Percentiles rank a stretch among this genome's conserved stretches.
phyloP scores from a whole-genome alignment of 2,329 filamentous ascomycete genomes.

The Metarhizium rileyi region DNA sequence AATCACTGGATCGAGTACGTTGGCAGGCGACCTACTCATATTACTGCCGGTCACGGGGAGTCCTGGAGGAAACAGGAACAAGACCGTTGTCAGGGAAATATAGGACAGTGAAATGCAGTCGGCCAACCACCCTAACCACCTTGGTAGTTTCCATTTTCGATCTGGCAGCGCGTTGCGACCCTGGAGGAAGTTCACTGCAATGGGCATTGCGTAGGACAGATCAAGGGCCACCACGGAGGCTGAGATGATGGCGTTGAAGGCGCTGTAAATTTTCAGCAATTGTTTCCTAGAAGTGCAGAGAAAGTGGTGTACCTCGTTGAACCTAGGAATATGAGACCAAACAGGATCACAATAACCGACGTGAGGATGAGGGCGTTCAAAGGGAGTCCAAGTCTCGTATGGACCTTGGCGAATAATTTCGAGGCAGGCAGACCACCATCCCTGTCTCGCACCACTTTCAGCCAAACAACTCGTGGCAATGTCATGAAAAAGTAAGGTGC shows the following conservation, averaged over 20 bases:
- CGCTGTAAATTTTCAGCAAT: constrained; percentile 22
- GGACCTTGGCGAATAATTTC: constrained; percentile 49
- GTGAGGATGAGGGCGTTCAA: constrained; percentile 57
- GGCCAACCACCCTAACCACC: constrained; percentile 25
- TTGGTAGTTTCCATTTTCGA: constrained; percentile 23
- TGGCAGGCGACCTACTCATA: constrained; percentile 41
- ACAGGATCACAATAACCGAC: constrained; percentile 50
- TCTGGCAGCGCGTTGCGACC: constrained; percentile 55
- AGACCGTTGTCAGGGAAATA: constrained; percentile 55
- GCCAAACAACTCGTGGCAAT: too few species aligned
- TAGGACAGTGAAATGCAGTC: constrained; percentile 46
- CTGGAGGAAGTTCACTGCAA: constrained; percentile 56
- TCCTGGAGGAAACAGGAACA: constrained; percentile 62
- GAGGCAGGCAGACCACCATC: constrained; percentile 59
- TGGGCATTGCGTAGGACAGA: constrained; percentile 65
- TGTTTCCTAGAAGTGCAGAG: not conserved
- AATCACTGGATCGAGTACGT: too few species aligned
- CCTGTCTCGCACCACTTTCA: not conserved
- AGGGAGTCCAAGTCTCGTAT: constrained; percentile 51
- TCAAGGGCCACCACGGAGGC: constrained; percentile 63
- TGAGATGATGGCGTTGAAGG: constrained; percentile 63
- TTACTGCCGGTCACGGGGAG: constrained; percentile 53
- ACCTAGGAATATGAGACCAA: constrained; percentile 61
- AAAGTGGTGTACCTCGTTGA: constrained; percentile 29
- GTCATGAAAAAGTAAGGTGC: not conserved